Evolutionary conservation across 192 early-diverging fungal genomes (phyloP).

Genomic region (Phlyctochytrium arcticum): DNA sequence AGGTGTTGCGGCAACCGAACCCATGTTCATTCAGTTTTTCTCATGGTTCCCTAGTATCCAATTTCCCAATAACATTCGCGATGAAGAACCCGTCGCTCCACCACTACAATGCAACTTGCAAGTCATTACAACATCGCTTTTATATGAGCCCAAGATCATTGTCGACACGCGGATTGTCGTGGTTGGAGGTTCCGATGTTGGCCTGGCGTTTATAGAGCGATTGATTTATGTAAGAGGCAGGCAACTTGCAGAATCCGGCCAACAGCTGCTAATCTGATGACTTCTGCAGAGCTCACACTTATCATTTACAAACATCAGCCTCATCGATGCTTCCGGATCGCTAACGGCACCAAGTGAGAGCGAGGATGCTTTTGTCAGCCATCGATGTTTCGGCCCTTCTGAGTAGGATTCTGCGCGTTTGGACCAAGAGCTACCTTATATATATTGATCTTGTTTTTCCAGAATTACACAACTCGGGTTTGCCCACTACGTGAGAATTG

Average conservation of each 20-base stretch:
- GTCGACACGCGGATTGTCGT: slow-evolving; percentile 51
- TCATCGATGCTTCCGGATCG: slow-evolving; percentile 34
- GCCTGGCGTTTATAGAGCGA: slow-evolving; percentile 45
- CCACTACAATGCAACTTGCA: slow-evolving; percentile 33
- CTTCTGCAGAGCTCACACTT: slow-evolving; percentile 34
- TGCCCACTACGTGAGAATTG: slow-evolving; percentile 35
- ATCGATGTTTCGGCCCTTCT: slow-evolving; percentile 29
- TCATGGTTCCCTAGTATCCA: slow-evolving; percentile 29
- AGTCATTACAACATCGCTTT: slow-evolving; percentile 33
- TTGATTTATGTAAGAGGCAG: slow-evolving; percentile 43
- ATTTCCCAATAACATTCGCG: slow-evolving; percentile 44
- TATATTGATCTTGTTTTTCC: not conserved
- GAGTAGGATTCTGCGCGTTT: slow-evolving; percentile 17
- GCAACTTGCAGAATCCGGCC: not conserved
- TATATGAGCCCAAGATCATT: slow-evolving; percentile 44
- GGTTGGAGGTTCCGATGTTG: slow-evolving; percentile 50
- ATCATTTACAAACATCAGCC: slow-evolving; percentile 40
- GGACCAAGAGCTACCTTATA: not conserved
- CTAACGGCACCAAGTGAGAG: slow-evolving; percentile 7
- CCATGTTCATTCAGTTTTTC: slow-evolving; percentile 5
- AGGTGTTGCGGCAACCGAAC: slow-evolving; percentile 1
- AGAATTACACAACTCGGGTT: slow-evolving; percentile 37
- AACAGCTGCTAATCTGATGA: not conserved
- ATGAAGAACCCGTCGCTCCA: slow-evolving; percentile 31
- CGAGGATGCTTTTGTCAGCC: slow-evolving; percentile 21